Conservation (phyloP, 371 early-diverging fungal genomes). For the Apophysomyces sp. region DNA sequence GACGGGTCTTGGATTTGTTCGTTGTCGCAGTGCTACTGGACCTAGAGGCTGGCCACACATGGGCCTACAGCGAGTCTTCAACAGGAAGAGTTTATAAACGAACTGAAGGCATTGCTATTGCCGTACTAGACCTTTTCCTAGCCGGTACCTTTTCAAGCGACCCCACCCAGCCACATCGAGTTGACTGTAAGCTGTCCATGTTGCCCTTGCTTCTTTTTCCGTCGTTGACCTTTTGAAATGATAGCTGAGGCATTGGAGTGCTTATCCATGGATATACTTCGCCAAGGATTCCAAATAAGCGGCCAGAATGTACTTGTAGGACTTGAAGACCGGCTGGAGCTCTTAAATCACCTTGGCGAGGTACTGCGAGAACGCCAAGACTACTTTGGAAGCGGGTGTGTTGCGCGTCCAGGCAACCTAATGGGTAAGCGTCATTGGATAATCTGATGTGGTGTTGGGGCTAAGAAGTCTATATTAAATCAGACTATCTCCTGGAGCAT, state of each 20-base stretch:
- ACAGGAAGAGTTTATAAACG: constrained; percentile 58
- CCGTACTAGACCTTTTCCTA: constrained; percentile 82
- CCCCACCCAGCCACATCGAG: constrained; percentile 64
- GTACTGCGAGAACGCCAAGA: constrained; percentile 32
- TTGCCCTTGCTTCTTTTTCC: background rate
- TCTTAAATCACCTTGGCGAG: constrained; percentile 72
- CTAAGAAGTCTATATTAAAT: background rate
- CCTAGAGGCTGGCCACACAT: constrained; percentile 82
- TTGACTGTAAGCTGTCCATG: constrained; percentile 62
- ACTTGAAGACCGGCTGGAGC: constrained; percentile 68
- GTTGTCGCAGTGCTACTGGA: constrained; percentile 89
- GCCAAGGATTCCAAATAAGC: constrained; percentile 74
- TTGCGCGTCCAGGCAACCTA: constrained; percentile 82
- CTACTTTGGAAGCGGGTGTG: constrained; percentile 46
- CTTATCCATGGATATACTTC: constrained; percentile 58
- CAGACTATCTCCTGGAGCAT: constrained; percentile 44
- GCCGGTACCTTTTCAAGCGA: constrained; percentile 76
- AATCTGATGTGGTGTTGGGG: background rate
- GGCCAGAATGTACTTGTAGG: constrained; percentile 77
- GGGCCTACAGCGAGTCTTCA: constrained; percentile 68
- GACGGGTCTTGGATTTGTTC: constrained; percentile 80
- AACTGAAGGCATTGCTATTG: constrained; percentile 88
- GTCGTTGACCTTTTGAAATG: background rate
- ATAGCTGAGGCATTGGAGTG: constrained; percentile 51
- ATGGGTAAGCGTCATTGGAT: constrained; percentile 52